Evolutionary conservation across 1,284 basidiomycete species (phyloP), one percentile per base, ranked within the genome.

Genomic region (Austropuccinia psidii): DNA sequence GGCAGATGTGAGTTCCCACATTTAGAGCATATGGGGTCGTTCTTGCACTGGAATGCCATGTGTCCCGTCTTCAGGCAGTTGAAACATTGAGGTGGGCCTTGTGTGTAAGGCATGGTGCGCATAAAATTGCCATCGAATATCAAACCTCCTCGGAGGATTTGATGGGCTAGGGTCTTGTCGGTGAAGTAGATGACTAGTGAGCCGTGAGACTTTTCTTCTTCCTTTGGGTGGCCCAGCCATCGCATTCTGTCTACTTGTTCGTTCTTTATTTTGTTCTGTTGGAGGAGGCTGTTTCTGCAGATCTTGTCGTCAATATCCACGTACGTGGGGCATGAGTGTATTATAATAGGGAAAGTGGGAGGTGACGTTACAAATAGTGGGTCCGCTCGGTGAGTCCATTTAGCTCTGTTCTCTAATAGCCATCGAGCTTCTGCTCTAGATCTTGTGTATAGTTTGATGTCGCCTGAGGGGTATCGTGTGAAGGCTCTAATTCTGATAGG

Each of bases 181-280:
- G 8, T 39, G 37, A 60, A 60, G 17, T 8, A 24, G 3, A 60
- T 19, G 15, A 60, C 29, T 60, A 41, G 43, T 19, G 57, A 19
- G 17, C 57, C 57, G 13, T 13, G 39, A 27, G 19, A 33, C 43
- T 60, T 60, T 33, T 31, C 57, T 8, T 29, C 19, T 3, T 35
- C 13, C 7, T 37, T 60, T 11, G 57, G 57, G 17, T 60, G 31
- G 8, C 31, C 29, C n/a, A 60, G 37, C 37, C 57, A 60, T 19
- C 31, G 7, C 39, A 60, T 60, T n/a, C 43, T 60, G n/a, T 60
- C 21, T n/a, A 60, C 27, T 41, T 60, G 35, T 60, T 60, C 37
- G 11, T 29, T 7, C 13, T 37, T 35, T 35, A 60, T 60, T 11
- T 60, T 39, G n/a, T 60, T 60, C 37, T 60, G n/a, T 11, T 60